Evolutionary conservation across 257 asterid species (phyloP).

Genomic region (Capsicum rhomboideum): DNA sequence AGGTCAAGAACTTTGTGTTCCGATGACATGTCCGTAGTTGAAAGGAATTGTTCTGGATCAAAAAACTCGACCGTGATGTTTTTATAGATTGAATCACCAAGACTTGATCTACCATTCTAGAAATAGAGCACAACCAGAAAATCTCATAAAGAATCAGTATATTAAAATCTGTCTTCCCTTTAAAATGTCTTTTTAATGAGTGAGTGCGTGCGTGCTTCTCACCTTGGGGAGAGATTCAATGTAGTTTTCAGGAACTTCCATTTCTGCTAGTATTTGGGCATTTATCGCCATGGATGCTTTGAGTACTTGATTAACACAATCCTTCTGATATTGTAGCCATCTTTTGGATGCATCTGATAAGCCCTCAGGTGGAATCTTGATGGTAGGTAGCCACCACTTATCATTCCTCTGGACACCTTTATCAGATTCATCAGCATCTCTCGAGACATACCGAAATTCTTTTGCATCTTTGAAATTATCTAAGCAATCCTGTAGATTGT

Average conservation of each 20-base stretch:
- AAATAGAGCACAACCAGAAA: background rate
- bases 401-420: constrained; percentile 52
- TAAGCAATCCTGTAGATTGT: constrained; percentile 33
- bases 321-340: constrained; percentile 59
- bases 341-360: constrained; percentile 53
- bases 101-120: constrained; percentile 79
- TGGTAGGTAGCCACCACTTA: constrained; percentile 89
- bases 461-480: constrained; percentile 57
- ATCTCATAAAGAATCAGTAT: background rate
- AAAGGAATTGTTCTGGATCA: constrained; percentile 63
- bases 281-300: constrained; percentile 91
- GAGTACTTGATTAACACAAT: constrained; percentile 66
- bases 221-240: constrained; percentile 93
- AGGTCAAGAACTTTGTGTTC: constrained; percentile 81
- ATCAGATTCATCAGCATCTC: constrained; percentile 61
- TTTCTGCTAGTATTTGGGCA: constrained; percentile 70
- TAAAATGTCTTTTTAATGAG: background rate
- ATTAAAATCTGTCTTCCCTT: background rate
- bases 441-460: constrained; percentile 62
- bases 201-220: background rate
- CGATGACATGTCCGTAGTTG: constrained; percentile 59
- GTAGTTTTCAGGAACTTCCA: constrained; percentile 92
- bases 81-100: constrained; percentile 67
- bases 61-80: constrained; percentile 67
- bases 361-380: constrained; percentile 70